Evolutionary conservation across 2,329 filamentous ascomycete genomes (phyloP), one percentile per base, ranked within the genome.

Genomic region (Cladosporium sp.): DNA sequence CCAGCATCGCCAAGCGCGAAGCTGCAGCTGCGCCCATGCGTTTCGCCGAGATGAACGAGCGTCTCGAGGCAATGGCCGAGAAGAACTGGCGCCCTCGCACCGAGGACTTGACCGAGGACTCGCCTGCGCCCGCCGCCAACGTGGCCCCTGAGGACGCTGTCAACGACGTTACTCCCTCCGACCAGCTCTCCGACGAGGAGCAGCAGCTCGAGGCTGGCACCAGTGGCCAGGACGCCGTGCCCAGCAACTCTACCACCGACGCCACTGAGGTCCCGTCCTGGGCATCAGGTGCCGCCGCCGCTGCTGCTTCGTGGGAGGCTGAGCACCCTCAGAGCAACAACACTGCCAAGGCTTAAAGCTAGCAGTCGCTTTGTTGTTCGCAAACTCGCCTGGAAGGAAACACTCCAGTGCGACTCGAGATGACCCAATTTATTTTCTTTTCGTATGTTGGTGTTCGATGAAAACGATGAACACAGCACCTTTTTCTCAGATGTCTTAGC

Each of bases 31-130:
- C 54, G 15, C 54, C 54, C 7, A 37, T 56, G 28, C 42, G 42
- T 15, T 56, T 56, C 54, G 54, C 54, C 34, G 22, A 43, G 30
- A 47, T 56, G 42, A 47, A 38, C 54, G 54, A 56, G 54, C 54
- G 54, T 20, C 40, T 56, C 9, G 28, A 37, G 15, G 54, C 54
- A 34, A 56, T 56, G 54, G 43, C 45, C 30, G 42, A 56, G 19
- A 49, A 47, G 30, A 56, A 49, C 54, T 56, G 54, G 54, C 54
- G 54, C 54, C 54, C 54, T 15, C 54, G 54, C 54, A 56, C 54
- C 40, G 42, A 56, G 34, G 19, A 11, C 42, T 30, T 56, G 15
- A 49, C 54, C 20, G 47, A 56, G 54, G 54, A 56, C 34, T 56
- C 54, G 3, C 54, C 54, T 42, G 34, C 30, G 19, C 54, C 54